phyloP scores from a whole-genome alignment of 1,284 basidiomycete genomes.

The Leccinum solheimii region DNA sequence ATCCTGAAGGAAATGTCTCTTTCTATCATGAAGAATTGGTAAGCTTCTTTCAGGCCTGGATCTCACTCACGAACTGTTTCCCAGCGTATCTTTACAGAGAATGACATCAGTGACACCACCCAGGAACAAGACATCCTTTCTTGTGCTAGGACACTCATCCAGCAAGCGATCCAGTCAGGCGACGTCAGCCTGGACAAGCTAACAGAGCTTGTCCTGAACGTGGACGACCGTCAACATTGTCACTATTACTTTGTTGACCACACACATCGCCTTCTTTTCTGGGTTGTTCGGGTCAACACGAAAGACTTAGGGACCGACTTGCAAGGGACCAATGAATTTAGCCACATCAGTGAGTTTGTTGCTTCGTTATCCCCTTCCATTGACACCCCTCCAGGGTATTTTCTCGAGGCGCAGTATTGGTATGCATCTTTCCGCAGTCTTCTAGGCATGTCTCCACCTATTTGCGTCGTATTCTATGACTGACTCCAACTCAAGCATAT shows the following conservation, averaged over 20 bases:
- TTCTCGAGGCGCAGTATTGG: conserved; percentile 20
- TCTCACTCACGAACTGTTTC: not conserved
- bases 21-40: conserved; percentile 19
- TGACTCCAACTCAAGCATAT: conserved; percentile 4
- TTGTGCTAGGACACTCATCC: conserved; percentile 9
- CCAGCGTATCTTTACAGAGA: conserved; percentile 24
- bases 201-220: conserved; percentile 22
- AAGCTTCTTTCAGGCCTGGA: not conserved
- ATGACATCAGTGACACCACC: conserved; percentile 4
- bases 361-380: not conserved
- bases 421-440: not conserved
- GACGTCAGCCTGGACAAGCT: conserved; percentile 16
- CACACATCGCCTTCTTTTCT: conserved; percentile 19
- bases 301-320: conserved; percentile 2
- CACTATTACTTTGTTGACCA: conserved; percentile 27
- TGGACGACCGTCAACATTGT: conserved; percentile 7
- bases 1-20: conserved; percentile 21
- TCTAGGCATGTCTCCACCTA: not conserved
- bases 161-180: not conserved
- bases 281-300: conserved; percentile 10
- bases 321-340: conserved; percentile 6
- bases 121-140: not conserved
- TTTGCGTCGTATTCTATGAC: not conserved
- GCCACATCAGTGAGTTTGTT: conserved; percentile 20
- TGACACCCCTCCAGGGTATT: conserved; percentile 17